Evolutionary conservation across 164 flowering plant genomes (phyloP), one percentile per base, ranked within the genome.

Genomic region (Akebia trifoliata): DNA sequence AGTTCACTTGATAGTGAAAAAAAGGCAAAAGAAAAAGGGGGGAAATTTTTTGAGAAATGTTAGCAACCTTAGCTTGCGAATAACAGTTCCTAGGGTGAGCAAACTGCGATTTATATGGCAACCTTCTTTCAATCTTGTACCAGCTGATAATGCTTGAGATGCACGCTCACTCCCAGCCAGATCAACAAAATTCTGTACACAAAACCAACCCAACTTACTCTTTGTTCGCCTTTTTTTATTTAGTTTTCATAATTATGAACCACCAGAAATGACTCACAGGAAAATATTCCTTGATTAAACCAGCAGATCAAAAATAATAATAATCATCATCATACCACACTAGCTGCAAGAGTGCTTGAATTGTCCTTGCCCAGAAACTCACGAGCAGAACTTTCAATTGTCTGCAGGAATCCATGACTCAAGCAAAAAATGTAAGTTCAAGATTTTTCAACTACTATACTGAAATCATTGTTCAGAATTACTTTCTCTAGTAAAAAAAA

Each of bases 141-240:
- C 96, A 29, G 81, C 92, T 56, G 95, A 79, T 55, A 74, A 50
- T 63, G 96, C 72, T 72, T 90, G 99, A 66, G 97, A 87, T 44
- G 97, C 93, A 57, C 97, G 96, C 66, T 94, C 99, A 72, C 99
- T 94, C 22, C 99, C 99, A 1, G 99, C 99, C 60, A 94, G 84
- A 80, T 94, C 99, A 64, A 94, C 90, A 74, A 94, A 94, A 68
- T 85, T 83, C 99, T 93, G 78, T 21, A 53, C 39, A 58, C 44
- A 51, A 44, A n/a, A 22, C 18, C 38, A 59, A 35, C 44, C 43
- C 8, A 11, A 24, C 6, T 29, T 43, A 18, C n/a, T 2, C 25
- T 54, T 36, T 1, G 11, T 24, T 22, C 12, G 18, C 24, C 18
- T 24, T 15, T 18, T 56, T 40, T 47, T 6, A 30, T 14, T 21